phyloP scores from a whole-genome alignment of 2,329 filamentous ascomycete genomes.

The Ophiostoma novo-ulmi region DNA sequence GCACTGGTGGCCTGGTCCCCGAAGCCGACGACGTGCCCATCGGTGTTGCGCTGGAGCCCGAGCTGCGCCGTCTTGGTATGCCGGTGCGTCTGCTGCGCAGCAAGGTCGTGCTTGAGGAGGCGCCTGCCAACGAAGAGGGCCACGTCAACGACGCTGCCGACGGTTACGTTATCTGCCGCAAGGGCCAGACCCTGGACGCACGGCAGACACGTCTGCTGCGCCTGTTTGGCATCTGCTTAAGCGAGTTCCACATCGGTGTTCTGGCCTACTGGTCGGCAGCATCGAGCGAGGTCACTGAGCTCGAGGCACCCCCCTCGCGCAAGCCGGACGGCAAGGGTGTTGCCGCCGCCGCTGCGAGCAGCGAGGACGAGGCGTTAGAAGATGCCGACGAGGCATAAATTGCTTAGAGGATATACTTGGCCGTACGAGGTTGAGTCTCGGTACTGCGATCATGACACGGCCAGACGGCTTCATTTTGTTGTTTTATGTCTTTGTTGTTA shows the following conservation, averaged over 20 bases:
- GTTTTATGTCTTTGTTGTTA: background rate
- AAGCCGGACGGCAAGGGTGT: constrained; percentile 11
- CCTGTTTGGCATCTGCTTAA: constrained; percentile 83
- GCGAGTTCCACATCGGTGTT: constrained; percentile 80
- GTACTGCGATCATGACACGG: background rate
- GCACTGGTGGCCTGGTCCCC: constrained; percentile 72
- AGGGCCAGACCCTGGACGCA: constrained; percentile 80
- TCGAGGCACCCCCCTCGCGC: constrained; percentile 33
- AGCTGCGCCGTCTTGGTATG: constrained; percentile 80
- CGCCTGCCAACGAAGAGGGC: constrained; percentile 43
- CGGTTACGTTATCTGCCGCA: constrained; percentile 73
- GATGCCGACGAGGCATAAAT: constrained; percentile 21
- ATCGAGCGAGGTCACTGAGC: constrained; percentile 55
- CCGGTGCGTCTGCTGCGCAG: constrained; percentile 86
- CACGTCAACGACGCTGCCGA: constrained; percentile 43
- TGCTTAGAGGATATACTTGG: constrained; percentile 15
- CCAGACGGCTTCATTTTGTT: background rate
- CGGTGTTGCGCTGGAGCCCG: constrained; percentile 83
- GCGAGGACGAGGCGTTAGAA: constrained; percentile 12
- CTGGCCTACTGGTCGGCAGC: constrained; percentile 66
- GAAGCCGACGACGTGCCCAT: constrained; percentile 78
- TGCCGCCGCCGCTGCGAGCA: background rate
- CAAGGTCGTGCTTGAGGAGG: constrained; percentile 64
- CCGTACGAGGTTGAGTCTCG: background rate
- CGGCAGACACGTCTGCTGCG: constrained; percentile 91